Evolutionary conservation across 257 asterid species (phyloP), one percentile per base, ranked within the genome.

Genomic region (Primulina huaijiensis): DNA sequence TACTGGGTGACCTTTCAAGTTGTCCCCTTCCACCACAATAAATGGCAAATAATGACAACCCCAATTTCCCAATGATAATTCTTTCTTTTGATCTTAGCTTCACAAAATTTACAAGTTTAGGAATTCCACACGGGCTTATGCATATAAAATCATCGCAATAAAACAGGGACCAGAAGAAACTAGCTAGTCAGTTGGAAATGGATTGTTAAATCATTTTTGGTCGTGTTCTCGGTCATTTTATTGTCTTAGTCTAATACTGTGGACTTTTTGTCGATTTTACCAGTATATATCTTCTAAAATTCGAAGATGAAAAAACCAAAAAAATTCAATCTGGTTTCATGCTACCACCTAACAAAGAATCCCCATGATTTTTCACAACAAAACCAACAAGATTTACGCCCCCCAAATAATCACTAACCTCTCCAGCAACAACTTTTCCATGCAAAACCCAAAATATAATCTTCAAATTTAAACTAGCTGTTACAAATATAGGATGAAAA

Each of bases 71-170:
- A 27, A 25, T 4, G 17, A 35, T 20, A 58, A 7, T 23, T 23
- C 30, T 27, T 27, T 27, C 30, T 27, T 43, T 38, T 34, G 65
- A 68, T 57, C 20, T 27, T 3, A 33, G 19, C 10, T 23, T 7
- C 17, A 70, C 40, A 30, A 35, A 23, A 50, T 60, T 23, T 20
- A 61, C 10, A 20, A 10, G 21, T 17, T 33, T 1, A 21, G 40
- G 58, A 16, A 20, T 35, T 16, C 25, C 29, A 60, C 78, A 79
- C 75, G 75, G 76, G 83, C 53, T 50, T 17, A 53, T 65, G 63
- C 34, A 55, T 12, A 63, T 71, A 63, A 12, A 27, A 60, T 29
- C 21, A 62, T 75, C 82, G 62, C 30, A 27, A 27, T 27, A 27
- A 27, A 27, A 27, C 30, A 27, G 3, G 29, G 29, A 27, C 77